Evolutionary conservation across 2,329 filamentous ascomycete genomes (phyloP).

Genomic region (Fusarium sp.): DNA sequence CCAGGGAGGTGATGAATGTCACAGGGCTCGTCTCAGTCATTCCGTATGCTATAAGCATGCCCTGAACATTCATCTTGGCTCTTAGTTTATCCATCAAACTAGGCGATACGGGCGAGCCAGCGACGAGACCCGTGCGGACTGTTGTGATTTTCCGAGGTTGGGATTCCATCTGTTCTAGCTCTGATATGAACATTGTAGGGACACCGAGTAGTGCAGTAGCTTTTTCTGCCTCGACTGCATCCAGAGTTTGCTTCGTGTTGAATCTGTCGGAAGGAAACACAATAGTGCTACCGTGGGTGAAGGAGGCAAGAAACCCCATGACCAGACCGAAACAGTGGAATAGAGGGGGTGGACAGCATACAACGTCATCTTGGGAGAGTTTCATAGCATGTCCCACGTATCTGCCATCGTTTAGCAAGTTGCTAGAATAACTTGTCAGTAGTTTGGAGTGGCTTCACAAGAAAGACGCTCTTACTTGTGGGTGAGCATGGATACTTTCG

Average conservation of each 20-base stretch:
- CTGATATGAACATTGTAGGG: not conserved
- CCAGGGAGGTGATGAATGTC: not conserved
- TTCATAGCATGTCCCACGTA: not conserved
- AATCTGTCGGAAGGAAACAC: not conserved
- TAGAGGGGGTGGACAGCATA: not conserved
- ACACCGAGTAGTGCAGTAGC: not conserved
- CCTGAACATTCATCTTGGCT: not conserved
- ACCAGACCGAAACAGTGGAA: not conserved
- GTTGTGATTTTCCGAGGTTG: not conserved
- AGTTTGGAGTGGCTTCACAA: fast-evolving
- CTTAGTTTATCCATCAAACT: not conserved
- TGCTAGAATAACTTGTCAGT: not conserved
- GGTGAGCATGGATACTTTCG: not conserved
- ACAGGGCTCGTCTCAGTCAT: not conserved
- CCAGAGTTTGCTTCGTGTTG: not conserved
- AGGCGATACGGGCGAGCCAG: not conserved
- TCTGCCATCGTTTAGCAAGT: not conserved
- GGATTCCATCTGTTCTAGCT: not conserved
- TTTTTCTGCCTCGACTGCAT: not conserved
- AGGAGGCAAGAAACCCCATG: not conserved
- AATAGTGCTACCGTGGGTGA: not conserved
- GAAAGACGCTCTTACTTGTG: not conserved
- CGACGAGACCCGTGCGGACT: not conserved
- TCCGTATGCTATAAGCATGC: not conserved
- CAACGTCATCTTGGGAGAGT: not conserved